Base-by-base conservation (phyloP, 1,284 basidiomycete species). In the Rhodotorula sp. region DNA sequence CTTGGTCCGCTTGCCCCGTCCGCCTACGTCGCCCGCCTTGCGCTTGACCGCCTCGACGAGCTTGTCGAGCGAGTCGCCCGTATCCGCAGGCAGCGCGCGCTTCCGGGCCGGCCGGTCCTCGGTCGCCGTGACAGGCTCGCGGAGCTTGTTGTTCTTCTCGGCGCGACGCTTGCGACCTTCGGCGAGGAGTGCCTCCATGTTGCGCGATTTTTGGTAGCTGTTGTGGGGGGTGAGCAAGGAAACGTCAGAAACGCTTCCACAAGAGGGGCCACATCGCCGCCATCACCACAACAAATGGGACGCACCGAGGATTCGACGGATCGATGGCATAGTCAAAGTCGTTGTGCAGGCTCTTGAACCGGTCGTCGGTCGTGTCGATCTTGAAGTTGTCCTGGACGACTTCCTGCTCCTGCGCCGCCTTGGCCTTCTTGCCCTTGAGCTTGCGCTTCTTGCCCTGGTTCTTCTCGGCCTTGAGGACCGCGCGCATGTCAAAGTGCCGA, bases 301-400 rank as follows among this genome's bases (percentile, higher is more conserved):
- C 92, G 76, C 79, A 95, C 93, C 89, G 91, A 80, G 96, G 93
- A 83, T 98, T 92, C 62, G 89, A 92, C 29, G 97, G 96, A 81
- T 99, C 97, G 77, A 99, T 93, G 0, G 96, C 95, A 79, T 92
- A 99, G 58, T 89, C 87, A 78, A 93, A 89, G 79, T 99, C 91
- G 76, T 97, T 91, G 80, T 94, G 90, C 61, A 98, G 80, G 16
- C 87, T 90, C 76, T 87, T 87, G 85, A 99, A 99, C 43, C 97
- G 89, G 7, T 90, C 87, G 79, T 99, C 97, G 77, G 88, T 87
- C 68, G 93, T 88, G 80, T 99, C 86, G 77, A 99, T 88, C 62
- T 85, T 82, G 83, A 98, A 98, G 69, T 79, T 81, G 48, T 82
- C 81, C n/a, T 82, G 78, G 58, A 83, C 83, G 20, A 78, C 77